Conservation (phyloP, 148 eudicot genomes). For the Simmondsia chinensis region DNA sequence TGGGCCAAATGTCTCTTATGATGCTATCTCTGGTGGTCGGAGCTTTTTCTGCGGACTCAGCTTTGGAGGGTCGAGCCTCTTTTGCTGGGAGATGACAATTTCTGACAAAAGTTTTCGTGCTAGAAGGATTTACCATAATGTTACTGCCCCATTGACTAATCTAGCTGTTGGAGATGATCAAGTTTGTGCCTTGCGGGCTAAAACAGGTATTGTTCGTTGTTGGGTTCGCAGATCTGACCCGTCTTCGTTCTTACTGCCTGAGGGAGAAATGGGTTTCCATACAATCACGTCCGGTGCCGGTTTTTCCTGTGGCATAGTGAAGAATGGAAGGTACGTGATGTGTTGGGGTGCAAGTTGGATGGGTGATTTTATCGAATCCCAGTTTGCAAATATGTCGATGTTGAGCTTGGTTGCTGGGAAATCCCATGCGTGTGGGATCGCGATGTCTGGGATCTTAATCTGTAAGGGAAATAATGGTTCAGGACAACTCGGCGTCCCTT, state of each 20-base stretch:
- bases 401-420: constrained; percentile 40
- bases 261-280: constrained; percentile 11
- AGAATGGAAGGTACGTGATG: constrained; percentile 17
- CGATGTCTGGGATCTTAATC: constrained; percentile 26
- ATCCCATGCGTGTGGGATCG: constrained; percentile 51
- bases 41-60: constrained; percentile 34
- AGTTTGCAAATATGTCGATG: constrained; percentile 37
- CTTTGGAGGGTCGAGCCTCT: constrained; percentile 30
- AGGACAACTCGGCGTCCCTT: constrained; percentile 33
- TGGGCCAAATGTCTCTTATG: constrained; percentile 27
- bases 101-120: constrained; percentile 9
- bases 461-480: constrained; percentile 44
- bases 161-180: constrained; percentile 26
- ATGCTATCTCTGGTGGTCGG: constrained; percentile 36
- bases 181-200: constrained; percentile 33
- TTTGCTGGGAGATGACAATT: constrained; percentile 36
- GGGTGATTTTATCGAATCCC: constrained; percentile 31
- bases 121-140: constrained; percentile 16
- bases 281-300: constrained; percentile 41
- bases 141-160: constrained; percentile 14
- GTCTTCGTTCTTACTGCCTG: constrained; percentile 10
- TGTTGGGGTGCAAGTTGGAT: constrained; percentile 49
- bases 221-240: constrained; percentile 17
- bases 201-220: constrained; percentile 19
- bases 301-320: constrained; percentile 42